These are phyloP conservation scores for Stachybotrys chartarum DNA, from an alignment of 2,329 filamentous ascomycete species.

Conservation along the genomic window DNA sequence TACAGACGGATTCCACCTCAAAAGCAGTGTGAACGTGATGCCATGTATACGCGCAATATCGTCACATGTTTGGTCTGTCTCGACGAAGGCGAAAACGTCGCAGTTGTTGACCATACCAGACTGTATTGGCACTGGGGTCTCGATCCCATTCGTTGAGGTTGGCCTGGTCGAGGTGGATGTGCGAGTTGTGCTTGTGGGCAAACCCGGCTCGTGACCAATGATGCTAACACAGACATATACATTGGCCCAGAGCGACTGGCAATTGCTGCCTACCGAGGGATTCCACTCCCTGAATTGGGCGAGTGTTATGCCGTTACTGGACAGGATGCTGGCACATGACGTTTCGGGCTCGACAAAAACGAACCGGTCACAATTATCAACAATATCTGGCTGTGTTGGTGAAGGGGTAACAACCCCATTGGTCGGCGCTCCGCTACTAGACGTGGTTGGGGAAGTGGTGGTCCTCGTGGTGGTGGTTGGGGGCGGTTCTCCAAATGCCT, in stretches of 20 bases:
- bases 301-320: conserved; percentile 4
- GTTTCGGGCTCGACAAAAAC: conserved; percentile 5
- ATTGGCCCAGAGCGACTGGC: neutral
- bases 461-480: neutral
- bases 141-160: conserved; percentile 8
- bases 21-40: conserved; percentile 16
- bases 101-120: conserved; percentile 19
- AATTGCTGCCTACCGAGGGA: neutral
- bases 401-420: conserved; percentile 4
- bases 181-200: neutral
- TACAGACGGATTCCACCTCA: conserved; percentile 10
- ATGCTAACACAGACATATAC: neutral
- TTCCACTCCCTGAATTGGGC: conserved; percentile 10
- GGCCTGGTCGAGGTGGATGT: neutral
- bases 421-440: neutral
- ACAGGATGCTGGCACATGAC: conserved; percentile 6
- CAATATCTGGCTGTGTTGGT: conserved; percentile 8
- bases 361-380: conserved; percentile 11
- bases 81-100: conserved; percentile 17
- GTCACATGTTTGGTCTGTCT: conserved; percentile 13
- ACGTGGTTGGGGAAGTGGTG: neutral
- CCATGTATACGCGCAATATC: conserved; percentile 12
- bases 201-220: neutral
- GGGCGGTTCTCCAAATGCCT: neutral
- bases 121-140: conserved; percentile 20